Evolutionary conservation across 345 rosid genomes (phyloP).

Genomic region (Lumnitzera littorea): DNA sequence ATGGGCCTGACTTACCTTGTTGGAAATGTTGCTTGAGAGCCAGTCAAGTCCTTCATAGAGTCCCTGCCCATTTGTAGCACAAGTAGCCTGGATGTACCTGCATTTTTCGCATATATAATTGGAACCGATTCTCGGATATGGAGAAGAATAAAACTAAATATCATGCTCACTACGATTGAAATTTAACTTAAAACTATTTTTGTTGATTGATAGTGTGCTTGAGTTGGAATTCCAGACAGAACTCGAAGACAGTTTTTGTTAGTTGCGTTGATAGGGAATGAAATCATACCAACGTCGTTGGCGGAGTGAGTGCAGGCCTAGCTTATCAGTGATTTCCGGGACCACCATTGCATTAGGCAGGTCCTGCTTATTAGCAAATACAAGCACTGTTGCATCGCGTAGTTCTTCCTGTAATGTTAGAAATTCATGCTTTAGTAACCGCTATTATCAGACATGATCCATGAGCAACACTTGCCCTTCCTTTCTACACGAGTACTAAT

Average conservation of each 20-base stretch:
- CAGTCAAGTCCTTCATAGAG: slow-evolving; percentile 73
- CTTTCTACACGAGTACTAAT: too few relatives aligned
- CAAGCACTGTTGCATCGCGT: slow-evolving; percentile 41
- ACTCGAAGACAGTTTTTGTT: too few relatives aligned
- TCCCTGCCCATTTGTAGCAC: slow-evolving; percentile 64
- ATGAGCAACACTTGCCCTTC: too few relatives aligned
- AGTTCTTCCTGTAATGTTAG: slow-evolving; percentile 35
- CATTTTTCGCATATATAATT: neutral
- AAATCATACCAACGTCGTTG: slow-evolving; percentile 44
- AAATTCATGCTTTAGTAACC: too few relatives aligned
- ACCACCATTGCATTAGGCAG: slow-evolving; percentile 56
- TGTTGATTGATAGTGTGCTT: neutral
- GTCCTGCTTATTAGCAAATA: slow-evolving; percentile 70
- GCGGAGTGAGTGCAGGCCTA: slow-evolving; percentile 55
- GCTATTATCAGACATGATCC: too few relatives aligned
- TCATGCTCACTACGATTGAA: neutral
- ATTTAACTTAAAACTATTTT: too few relatives aligned
- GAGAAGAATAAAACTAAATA: neutral
- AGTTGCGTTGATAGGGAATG: neutral
- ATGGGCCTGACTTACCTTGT: slow-evolving; percentile 27
- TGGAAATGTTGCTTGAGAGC: slow-evolving; percentile 50
- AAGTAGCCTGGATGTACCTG: slow-evolving; percentile 56
- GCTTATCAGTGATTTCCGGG: slow-evolving; percentile 59
- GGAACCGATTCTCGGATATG: neutral
- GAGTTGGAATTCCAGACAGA: neutral